Evolutionary conservation across 345 rosid genomes (phyloP), one percentile per base, ranked within the genome.

Genomic region (Lepidium africanum): DNA sequence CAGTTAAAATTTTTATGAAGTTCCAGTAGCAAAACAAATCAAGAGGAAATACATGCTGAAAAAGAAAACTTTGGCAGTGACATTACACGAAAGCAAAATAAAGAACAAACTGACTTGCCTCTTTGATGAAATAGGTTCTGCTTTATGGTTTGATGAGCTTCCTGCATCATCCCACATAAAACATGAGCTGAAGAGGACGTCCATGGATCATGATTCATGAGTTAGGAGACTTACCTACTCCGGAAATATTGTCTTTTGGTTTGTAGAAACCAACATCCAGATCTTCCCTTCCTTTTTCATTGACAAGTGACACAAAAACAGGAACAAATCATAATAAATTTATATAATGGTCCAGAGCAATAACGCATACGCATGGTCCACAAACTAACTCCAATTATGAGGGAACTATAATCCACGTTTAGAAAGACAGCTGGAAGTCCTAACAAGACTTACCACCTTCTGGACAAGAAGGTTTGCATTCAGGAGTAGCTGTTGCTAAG

Each of bases 401-500:
- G 6, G 40, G 42, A 27, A 70, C 53, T 49, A 56, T n/a, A 71
- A 46, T 6, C 25, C 5, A 36, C 7, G n/a, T 45, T 64, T 55
- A 46, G 36, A 42, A 43, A 43, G 15, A 13, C 49, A 23, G 39
- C 30, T 42, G 27, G 17, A 15, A 36, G 9, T 13, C 51, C 36
- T 9, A 37, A 52, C n/a, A 54, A 65, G 45, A 65, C 67, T 73
- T 75, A 85, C 87, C 79, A 77, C 6, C 75, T 72, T 27, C 47
- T 27, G 73, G 73, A 62, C 36, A 62, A 71, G 58, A 63, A 72
- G 68, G 59, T 59, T 60, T 79, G 73, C 42, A 48, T 48, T 81
- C 77, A 35, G 80, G 77, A 46, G 81, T 45, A 64, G 61, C n/a
- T 3, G 76, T 59, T 54, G 88, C 80, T 76, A 86, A 71, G 78